Percentiles rank a stretch among this genome's conserved stretches.
Conservation (phyloP, 2,329 filamentous ascomycete species). For the Phaeosphaeriaceae sp. region DNA sequence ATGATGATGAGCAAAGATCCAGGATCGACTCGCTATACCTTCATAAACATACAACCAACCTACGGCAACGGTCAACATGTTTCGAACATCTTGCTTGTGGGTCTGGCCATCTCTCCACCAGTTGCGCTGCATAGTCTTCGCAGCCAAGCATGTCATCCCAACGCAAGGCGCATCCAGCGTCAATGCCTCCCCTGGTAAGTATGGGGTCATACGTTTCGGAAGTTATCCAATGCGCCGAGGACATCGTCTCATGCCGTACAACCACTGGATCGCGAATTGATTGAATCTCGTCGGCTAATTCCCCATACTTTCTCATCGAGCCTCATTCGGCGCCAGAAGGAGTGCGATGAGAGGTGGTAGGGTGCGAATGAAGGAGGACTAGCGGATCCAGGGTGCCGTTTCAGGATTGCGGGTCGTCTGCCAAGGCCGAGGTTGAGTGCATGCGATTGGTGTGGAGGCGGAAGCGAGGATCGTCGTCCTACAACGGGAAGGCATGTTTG, state of each 20-base stretch:
- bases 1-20: neutral
- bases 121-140: neutral
- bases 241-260: too few species aligned
- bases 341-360: neutral
- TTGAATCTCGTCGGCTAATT: neutral
- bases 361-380: neutral
- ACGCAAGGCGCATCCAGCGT: neutral
- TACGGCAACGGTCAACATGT: neutral
- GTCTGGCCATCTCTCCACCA: neutral
- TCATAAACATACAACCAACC: neutral
- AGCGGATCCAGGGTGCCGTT: neutral
- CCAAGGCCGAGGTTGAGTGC: neutral
- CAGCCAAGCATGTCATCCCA: neutral
- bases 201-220: slow-evolving; percentile 1
- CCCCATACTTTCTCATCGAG: neutral
- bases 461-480: neutral
- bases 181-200: neutral
- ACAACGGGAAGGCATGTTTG: neutral
- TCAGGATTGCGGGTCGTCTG: slow-evolving; percentile 3
- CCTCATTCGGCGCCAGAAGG: neutral
- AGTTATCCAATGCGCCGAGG: neutral
- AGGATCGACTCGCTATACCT: neutral
- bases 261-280: neutral
- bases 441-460: neutral
- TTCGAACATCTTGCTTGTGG: neutral